Evolutionary conservation across 768 basidiomycete genomes (phyloP), one percentile per base, ranked within the genome.

Genomic region (Leccinum longicurvipes): DNA sequence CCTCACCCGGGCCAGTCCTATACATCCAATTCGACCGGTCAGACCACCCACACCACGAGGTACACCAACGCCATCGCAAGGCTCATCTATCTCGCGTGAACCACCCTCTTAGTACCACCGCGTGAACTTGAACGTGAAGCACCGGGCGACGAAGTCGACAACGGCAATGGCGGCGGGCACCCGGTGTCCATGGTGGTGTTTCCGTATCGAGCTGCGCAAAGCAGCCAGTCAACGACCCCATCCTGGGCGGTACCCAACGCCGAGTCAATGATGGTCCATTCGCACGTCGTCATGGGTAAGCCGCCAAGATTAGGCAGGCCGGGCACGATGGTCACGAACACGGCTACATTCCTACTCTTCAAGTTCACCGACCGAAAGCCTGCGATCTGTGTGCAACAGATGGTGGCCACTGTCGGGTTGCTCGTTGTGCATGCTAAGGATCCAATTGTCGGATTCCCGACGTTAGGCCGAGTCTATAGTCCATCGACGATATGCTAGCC

Each of bases 321-420:
- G 29, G 47, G 32, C 1, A 7, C 0, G 8, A 25, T 9, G 17
- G 23, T 39, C 36, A 39, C 19, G n/a, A n/a, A 39, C 36, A 39
- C 36, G n/a, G 36, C n/a, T 36, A 8, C 36, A 36, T n/a, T 36
- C 9, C 10, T 10, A 17, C 36, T 39, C 36, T 19, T 19, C 36
- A 10, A 39, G 36, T 39, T 19, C n/a, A 5, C 19, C n/a, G 10
- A 39, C 10, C 9, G 8, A 39, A 39, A 39, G 9, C 10, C 34
- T 36, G 34, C 25, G 15, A 47, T 6, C 21, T 44, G 50, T 6
- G 29, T 17, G 14, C 58, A 59, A 28, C 56, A 59, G 15, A 58
- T 58, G 23, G 29, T 14, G 6, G 50, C 41, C 17, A 59, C 58
- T 2, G 56, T 58, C 24, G 44, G 31, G 28, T 59, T 59, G 46